These are phyloP conservation scores for Coccinonectria pachysandricola DNA, from an alignment of 2,329 filamentous ascomycete species.

Conservation along the genomic window DNA sequence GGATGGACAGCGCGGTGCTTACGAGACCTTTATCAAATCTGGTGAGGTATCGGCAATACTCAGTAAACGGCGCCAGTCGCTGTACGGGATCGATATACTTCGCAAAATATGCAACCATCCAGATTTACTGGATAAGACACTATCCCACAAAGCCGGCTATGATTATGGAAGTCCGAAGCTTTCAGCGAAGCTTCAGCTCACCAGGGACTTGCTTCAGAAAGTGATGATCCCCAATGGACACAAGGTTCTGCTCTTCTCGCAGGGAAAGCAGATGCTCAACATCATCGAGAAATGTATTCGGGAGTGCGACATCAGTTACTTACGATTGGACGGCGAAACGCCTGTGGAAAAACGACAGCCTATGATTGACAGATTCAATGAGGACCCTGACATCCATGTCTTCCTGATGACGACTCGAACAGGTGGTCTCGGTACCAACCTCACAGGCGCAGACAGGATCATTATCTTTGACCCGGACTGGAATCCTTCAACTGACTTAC, in stretches of 20 bases:
- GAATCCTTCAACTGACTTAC: conserved; percentile 94
- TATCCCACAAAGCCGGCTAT: conserved; percentile 50
- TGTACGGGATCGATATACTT: conserved; percentile 84
- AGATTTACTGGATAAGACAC: conserved; percentile 61
- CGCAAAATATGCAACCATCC: conserved; percentile 98
- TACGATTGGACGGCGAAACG: conserved; percentile 90
- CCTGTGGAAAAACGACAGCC: conserved; percentile 79
- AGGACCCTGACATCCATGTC: conserved; percentile 64
- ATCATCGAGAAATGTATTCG: conserved; percentile 78
- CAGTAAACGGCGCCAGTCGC: conserved; percentile 61
- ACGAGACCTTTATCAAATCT: conserved; percentile 71
- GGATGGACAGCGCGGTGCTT: conserved; percentile 61
- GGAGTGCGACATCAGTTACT: conserved; percentile 60
- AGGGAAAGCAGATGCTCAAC: conserved; percentile 90
- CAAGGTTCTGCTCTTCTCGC: conserved; percentile 86
- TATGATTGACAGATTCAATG: conserved; percentile 90
- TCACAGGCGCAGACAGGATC: conserved; percentile 89
- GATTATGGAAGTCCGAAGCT: conserved; percentile 68
- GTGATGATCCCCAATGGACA: conserved; percentile 86
- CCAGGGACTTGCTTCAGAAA: conserved; percentile 67
- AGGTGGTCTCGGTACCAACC: conserved; percentile 83
- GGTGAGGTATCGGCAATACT: conserved; percentile 80
- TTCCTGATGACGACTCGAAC: conserved; percentile 95
- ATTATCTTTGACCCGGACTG: conserved; percentile 99
- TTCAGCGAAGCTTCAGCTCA: conserved; percentile 93